Base-by-base conservation (phyloP, 257 asterid genomes). In the Nicotiana attenuata region DNA sequence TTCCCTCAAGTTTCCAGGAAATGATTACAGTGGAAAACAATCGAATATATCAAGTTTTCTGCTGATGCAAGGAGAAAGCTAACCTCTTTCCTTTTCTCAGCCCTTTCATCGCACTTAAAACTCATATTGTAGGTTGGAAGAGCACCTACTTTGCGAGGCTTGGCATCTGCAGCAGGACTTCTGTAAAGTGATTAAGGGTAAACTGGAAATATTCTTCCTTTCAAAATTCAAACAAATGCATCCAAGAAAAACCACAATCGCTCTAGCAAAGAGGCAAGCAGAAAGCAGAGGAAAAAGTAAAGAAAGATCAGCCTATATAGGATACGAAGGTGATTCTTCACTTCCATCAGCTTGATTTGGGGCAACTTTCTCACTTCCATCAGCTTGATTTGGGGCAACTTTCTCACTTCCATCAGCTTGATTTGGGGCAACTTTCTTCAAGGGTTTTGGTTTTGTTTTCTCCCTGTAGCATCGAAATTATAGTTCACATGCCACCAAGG, bases 291-390 rank as follows among this genome's bases (percentile, higher is more conserved):
- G 33, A 28, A 26, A 61, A 28, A 50, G 33, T 53, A 7, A 15
- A 22, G 68, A 26, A 26, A 22, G 38, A 35, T 78, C 47, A 53
- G 45, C 10, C n/a, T 31, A 79, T 35, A 56, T 61, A 91, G 95
- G 92, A 87, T 91, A 91, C 93, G 35, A 26, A 55, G 90, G 83
- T 73, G 89, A 88, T 71, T 83, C 59, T 29, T 86, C 57, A 50
- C 33, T 35, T 35, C 41, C 41, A 28, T 89, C 94, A 13, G 80
- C 85, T 83, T 86, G 87, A 82, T 41, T 67, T 33, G 85, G 80
- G 65, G 86, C 81, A 47, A 63, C 90, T 76, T 88, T 90, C 38
- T 7, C 53, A 4, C 38, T 79, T 68, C 85, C 93, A 28, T 89
- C 94, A 13, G 80, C 85, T 83, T 86, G 87, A 82, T 41, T 67